Evolutionary conservation across 768 basidiomycete species (phyloP).

Genomic region (Chlorophyllum brunneum): DNA sequence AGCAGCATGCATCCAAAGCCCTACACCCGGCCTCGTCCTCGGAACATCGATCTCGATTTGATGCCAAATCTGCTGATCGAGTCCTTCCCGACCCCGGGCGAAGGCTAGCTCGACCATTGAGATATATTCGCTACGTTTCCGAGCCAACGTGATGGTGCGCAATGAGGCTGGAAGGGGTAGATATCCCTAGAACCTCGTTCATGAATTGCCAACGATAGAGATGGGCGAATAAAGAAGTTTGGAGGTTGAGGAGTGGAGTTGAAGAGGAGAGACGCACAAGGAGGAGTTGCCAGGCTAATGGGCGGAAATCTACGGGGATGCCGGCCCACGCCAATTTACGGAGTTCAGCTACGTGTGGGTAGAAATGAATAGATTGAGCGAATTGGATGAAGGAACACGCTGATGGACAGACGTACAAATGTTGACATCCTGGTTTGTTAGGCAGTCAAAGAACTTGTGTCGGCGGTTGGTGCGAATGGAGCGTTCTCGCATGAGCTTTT

Average conservation of each 20-base stretch:
- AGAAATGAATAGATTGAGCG: constrained; percentile 22
- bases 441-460: constrained; percentile 78
- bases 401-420: constrained; percentile 52
- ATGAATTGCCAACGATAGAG: constrained; percentile 4
- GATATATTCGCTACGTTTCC: constrained; percentile 90
- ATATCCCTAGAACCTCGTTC: constrained; percentile 63
- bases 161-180: constrained; percentile 80
- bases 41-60: constrained; percentile 99
- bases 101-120: constrained; percentile 90
- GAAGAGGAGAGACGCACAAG: constrained; percentile 52
- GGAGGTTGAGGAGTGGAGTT: background rate
- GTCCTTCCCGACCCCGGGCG: constrained; percentile 74
- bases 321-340: constrained; percentile 95
- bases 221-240: too few species aligned
- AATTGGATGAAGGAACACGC: background rate
- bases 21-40: constrained; percentile 87
- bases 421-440: constrained; percentile 74
- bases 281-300: constrained; percentile 91
- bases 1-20: constrained; percentile 84
- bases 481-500: constrained; percentile 65
- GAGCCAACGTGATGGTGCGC: constrained; percentile 70
- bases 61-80: constrained; percentile 99
- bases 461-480: constrained; percentile 77
- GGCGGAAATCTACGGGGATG: constrained; percentile 81
- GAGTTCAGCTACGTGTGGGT: constrained; percentile 52